A percentile compares a stretch with the other conserved stretches of the same genome.
Conservation (phyloP, 805 yeast genomes). For the Yarrowia sp. region DNA sequence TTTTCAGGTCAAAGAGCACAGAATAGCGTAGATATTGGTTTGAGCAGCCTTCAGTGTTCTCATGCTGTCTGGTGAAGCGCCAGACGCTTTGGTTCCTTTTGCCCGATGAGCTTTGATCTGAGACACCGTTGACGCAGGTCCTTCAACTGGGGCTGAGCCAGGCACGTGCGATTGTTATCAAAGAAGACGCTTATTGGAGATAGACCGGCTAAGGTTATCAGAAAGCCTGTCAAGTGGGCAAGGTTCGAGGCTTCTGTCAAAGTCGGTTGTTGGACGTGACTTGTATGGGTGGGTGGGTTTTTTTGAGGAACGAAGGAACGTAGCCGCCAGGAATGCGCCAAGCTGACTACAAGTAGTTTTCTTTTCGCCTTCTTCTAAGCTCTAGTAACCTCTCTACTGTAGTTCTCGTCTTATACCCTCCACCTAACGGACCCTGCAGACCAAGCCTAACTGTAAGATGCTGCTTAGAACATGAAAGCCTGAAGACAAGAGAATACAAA, state of each 20-base stretch:
- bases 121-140: slow-evolving; percentile 3
- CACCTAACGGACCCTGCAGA: slow-evolving; percentile 19
- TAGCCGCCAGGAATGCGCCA: too few species aligned
- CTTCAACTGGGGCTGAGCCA: neutral
- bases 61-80: too few species aligned
- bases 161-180: neutral
- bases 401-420: neutral
- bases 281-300: neutral
- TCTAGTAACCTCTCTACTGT: too few species aligned
- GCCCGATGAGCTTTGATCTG: too few species aligned
- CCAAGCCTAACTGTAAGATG: neutral
- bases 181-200: neutral
- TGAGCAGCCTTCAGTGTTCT: too few species aligned
- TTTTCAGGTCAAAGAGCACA: too few species aligned
- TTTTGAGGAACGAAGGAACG: too few species aligned
- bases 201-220: neutral
- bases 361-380: too few species aligned
- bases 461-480: neutral
- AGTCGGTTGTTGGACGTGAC: neutral
- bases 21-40: too few species aligned
- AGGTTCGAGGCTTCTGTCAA: neutral
- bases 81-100: too few species aligned
- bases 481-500: neutral
- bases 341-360: too few species aligned
- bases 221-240: neutral